Evolutionary conservation across 345 rosid genomes (phyloP).

Genomic region (Syzygium grande): DNA sequence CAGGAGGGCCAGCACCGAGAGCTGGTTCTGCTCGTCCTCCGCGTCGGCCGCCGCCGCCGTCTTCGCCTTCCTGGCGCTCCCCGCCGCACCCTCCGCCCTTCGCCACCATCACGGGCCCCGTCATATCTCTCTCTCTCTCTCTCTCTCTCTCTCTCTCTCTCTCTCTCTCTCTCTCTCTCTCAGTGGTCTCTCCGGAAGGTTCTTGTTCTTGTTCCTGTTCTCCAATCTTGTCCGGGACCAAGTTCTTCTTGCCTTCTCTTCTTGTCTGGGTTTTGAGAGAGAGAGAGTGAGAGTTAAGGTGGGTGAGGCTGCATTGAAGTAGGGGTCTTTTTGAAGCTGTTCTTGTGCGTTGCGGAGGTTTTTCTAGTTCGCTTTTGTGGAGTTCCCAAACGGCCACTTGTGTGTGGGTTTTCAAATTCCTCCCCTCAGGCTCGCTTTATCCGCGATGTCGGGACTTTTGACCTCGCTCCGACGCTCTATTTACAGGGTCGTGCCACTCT

Average conservation of each 20-base stretch:
- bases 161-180: too few relatives aligned
- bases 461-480: background rate
- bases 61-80: slow-evolving; percentile 19
- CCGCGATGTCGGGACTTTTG: background rate
- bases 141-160: background rate
- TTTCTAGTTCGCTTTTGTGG: background rate
- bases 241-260: background rate
- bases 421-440: slow-evolving; percentile 19
- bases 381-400: slow-evolving; percentile 66
- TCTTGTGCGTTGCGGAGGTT: background rate
- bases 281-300: background rate
- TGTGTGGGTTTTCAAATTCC: slow-evolving; percentile 36
- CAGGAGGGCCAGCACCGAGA: slow-evolving; percentile 55
- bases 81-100: slow-evolving; percentile 71
- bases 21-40: slow-evolving; percentile 66
- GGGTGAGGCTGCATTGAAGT: slow-evolving; percentile 25
- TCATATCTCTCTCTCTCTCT: slow-evolving; percentile 23
- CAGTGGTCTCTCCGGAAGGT: background rate
- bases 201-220: background rate
- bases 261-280: background rate
- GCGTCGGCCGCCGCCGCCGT: slow-evolving; percentile 8
- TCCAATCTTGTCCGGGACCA: background rate
- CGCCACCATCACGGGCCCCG: slow-evolving; percentile 87
- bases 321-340: slow-evolving; percentile 25
- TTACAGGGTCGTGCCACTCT: background rate